Evolutionary conservation across 257 asterid genomes (phyloP), one percentile per base, ranked within the genome.

Genomic region (Primulina eburnea): DNA sequence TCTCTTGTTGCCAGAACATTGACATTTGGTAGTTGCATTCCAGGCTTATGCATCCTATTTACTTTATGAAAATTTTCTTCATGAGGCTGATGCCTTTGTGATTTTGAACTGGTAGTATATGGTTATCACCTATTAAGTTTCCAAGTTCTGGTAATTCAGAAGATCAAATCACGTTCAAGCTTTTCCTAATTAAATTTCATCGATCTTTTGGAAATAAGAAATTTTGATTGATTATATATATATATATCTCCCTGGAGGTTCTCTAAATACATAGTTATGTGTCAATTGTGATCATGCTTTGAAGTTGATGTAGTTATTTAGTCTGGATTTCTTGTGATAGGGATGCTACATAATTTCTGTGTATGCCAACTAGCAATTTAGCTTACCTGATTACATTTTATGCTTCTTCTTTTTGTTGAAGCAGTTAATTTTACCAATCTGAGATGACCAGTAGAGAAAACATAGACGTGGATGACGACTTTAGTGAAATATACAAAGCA

Each of bases 401-500:
- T 53, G 29, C 12, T 55, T 40, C 18, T 43, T 26, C 5, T 60
- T 50, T n/a, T 47, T 34, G 50, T 55, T 69, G 14, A 47, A 28
- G 69, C 76, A 77, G 87, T 73, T 60, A 64, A 59, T 73, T 56
- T 35, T 26, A 52, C 72, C 70, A 55, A 64, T 67, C 64, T 62
- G 76, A 79, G 82, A 94, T 94, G 99, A 77, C 85, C 62, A 88
- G 88, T 67, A 78, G 87, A 77, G 96, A 86, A 59, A 90, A 83
- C 37, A 24, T 80, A 66, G 99, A 90, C 58, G 67, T 60, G 4
- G 97, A 93, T 72, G 97, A 92, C 73, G 98, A 94, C 76, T 94
- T 94, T 73, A 86, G 86, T 79, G 97, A 94, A 17, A 73, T 94
- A 58, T 94, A 94, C 82, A 94, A 89, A 86, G 99, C 85, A 53